These are phyloP conservation scores for Bruguiera parviflora DNA, from an alignment of 345 rosid species.

Conservation along the genomic window DNA sequence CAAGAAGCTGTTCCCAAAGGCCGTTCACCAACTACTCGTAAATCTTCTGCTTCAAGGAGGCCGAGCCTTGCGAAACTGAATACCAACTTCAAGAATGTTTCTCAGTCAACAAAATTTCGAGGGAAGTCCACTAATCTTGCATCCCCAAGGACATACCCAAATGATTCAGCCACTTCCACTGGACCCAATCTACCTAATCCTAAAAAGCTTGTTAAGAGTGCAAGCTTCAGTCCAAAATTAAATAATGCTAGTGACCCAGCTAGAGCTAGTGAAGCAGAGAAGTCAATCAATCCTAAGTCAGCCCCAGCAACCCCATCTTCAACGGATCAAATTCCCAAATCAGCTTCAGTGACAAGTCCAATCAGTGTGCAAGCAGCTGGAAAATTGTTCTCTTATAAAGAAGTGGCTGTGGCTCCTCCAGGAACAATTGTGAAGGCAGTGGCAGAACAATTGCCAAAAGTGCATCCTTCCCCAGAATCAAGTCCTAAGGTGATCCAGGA, in stretches of 20 bases:
- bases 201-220: constrained; percentile 63
- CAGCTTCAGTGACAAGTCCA: constrained; percentile 43
- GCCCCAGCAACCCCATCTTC: constrained; percentile 47
- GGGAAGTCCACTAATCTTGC: constrained; percentile 58
- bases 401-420: constrained; percentile 97
- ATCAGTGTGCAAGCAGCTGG: constrained; percentile 73
- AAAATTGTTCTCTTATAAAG: constrained; percentile 93
- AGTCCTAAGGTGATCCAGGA: constrained; percentile 32
- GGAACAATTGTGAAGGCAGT: constrained; percentile 90
- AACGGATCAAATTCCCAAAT: constrained; percentile 53
- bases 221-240: constrained; percentile 66
- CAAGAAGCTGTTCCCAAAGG: constrained; percentile 97
- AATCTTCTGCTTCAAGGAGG: constrained; percentile 58
- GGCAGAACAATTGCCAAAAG: constrained; percentile 70
- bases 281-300: constrained; percentile 45
- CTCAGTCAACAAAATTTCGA: constrained; percentile 64
- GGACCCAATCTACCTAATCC: constrained; percentile 43
- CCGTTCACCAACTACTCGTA: constrained; percentile 70
- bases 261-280: constrained; percentile 42
- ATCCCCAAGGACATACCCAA: constrained; percentile 52
- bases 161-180: constrained; percentile 43
- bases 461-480: constrained; percentile 30
- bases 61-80: constrained; percentile 84
- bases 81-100: constrained; percentile 68
- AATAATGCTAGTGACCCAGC: constrained; percentile 34